phyloP scores from a whole-genome alignment of 2,329 filamentous ascomycete genomes.

The Fusarium xyrophilum region DNA sequence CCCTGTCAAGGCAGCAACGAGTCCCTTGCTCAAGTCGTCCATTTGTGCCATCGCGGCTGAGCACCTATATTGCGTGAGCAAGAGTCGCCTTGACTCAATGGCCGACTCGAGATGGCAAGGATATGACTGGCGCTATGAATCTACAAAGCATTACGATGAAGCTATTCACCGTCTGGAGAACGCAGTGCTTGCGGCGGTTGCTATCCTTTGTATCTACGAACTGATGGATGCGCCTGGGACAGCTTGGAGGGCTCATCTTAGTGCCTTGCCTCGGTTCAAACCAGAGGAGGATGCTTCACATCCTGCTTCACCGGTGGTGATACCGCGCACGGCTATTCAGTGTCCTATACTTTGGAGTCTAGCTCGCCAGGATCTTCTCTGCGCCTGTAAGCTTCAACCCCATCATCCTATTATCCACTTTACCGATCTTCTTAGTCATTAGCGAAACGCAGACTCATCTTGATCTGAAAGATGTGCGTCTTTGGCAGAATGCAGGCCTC shows the following conservation, averaged over 20 bases:
- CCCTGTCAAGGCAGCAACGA: conserved; percentile 31
- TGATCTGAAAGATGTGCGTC: conserved; percentile 66
- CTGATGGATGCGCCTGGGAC: conserved; percentile 69
- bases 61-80: conserved; percentile 15
- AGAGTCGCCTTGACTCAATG: fast-evolving
- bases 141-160: conserved; percentile 34
- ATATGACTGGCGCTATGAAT: conserved; percentile 34
- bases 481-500: conserved; percentile 71
- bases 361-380: conserved; percentile 32
- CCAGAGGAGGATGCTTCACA: conserved; percentile 43
- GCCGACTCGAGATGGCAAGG: background rate
- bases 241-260: conserved; percentile 70
- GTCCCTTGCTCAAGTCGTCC: conserved; percentile 26
- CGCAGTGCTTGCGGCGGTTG: conserved; percentile 64
- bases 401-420: no score
- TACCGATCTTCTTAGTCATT: conserved; percentile 13
- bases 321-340: conserved; percentile 32
- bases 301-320: conserved; percentile 14
- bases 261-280: conserved; percentile 69
- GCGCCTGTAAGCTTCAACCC: conserved; percentile 28
- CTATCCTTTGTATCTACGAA: conserved; percentile 72
- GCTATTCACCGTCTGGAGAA: conserved; percentile 28
- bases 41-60: conserved; percentile 35
- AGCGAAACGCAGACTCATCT: conserved; percentile 39
- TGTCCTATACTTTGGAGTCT: conserved; percentile 38